Evolutionary conservation across 371 early-diverging fungal species (phyloP).

Genomic region (Batrachochytrium dendrobatidis): DNA sequence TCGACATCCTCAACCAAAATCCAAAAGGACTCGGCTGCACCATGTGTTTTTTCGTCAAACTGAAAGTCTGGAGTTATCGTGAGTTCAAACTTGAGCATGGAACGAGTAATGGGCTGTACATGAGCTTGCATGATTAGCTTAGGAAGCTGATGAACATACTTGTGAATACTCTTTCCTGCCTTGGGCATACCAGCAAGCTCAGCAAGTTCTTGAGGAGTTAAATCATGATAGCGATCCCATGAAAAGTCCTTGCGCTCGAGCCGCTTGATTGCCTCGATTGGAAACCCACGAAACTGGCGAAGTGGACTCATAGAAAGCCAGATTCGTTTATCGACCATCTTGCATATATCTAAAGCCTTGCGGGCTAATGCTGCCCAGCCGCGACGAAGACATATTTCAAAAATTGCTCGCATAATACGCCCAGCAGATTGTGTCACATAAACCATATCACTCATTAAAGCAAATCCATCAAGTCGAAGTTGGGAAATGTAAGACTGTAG

Average conservation of each 20-base stretch:
- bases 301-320: conserved; percentile 93
- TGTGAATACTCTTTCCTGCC: conserved; percentile 80
- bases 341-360: conserved; percentile 80
- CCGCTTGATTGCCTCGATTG: conserved; percentile 74
- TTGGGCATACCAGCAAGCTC: conserved; percentile 83
- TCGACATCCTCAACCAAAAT: conserved; percentile 90
- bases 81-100: conserved; percentile 79
- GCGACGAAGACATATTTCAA: conserved; percentile 88
- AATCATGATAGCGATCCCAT: conserved; percentile 88
- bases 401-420: conserved; percentile 90
- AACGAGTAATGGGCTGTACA: conserved; percentile 89
- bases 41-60: conserved; percentile 80
- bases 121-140: conserved; percentile 78
- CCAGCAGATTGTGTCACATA: conserved; percentile 94
- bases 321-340: conserved; percentile 85
- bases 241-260: conserved; percentile 91
- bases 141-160: conserved; percentile 87
- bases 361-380: conserved; percentile 92
- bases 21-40: conserved; percentile 87
- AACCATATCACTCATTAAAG: conserved; percentile 90
- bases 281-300: conserved; percentile 79
- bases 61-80: conserved; percentile 88
- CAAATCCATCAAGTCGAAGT: conserved; percentile 85
- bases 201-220: conserved; percentile 84
- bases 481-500: conserved; percentile 92